These are phyloP conservation scores for Leccinum imitatum DNA, from an alignment of 768 basidiomycete genomes.

Conservation along the genomic window DNA sequence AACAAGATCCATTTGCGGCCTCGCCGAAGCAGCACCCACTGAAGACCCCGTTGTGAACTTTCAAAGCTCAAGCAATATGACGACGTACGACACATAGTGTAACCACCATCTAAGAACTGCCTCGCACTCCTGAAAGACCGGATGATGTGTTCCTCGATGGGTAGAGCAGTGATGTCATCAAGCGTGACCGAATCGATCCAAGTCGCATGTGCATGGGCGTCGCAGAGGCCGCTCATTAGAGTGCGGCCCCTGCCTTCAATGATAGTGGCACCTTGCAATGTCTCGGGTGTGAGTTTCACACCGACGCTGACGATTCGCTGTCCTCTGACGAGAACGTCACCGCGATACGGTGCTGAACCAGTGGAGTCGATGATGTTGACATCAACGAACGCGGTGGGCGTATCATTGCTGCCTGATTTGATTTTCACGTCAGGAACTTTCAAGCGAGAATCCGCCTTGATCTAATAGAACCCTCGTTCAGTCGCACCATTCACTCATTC, in stretches of 20 bases:
- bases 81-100: slow-evolving; percentile 37
- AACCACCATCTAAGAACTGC: slow-evolving; percentile 37
- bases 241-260: slow-evolving; percentile 35
- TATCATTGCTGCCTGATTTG: slow-evolving; percentile 19
- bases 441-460: slow-evolving; percentile 21
- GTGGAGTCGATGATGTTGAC: slow-evolving; percentile 39
- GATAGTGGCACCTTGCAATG: slow-evolving; percentile 21
- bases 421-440: slow-evolving; percentile 28
- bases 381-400: slow-evolving; percentile 24
- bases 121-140: slow-evolving; percentile 30
- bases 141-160: slow-evolving; percentile 35
- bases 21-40: slow-evolving; percentile 39
- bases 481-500: background rate
- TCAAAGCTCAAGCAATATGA: background rate
- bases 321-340: slow-evolving; percentile 36
- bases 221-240: slow-evolving; percentile 38
- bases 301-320: slow-evolving; percentile 32
- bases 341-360: slow-evolving; percentile 31
- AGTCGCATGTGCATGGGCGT: slow-evolving; percentile 35
- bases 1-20: slow-evolving; percentile 32
- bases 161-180: slow-evolving; percentile 30
- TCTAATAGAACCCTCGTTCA: slow-evolving; percentile 9
- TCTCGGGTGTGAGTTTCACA: slow-evolving; percentile 19
- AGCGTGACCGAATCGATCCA: slow-evolving; percentile 34
- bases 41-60: background rate